Base-by-base conservation (phyloP, 2,329 filamentous ascomycete species). In the Ceratocystis colombiana region DNA sequence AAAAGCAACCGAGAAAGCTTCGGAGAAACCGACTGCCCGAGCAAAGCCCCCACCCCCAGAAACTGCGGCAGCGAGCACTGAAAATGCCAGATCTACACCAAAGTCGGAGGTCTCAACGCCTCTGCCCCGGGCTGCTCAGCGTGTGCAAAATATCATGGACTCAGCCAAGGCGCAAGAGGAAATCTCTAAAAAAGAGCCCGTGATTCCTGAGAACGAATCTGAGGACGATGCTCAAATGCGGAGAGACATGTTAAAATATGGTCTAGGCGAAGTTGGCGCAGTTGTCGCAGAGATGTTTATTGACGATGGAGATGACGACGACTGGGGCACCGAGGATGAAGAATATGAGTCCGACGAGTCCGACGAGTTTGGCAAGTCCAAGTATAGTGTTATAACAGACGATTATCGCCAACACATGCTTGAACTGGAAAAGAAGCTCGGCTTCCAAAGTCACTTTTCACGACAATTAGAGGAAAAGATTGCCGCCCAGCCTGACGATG, bases 261-360 rank as follows among this genome's bases (percentile, higher is more conserved):
- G 89, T 68, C 81, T 96, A 75, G 87, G 88, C 57, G 93, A 97
- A 74, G 87, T 99, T 67, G 90, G 91, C 3, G 85, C 90, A 46
- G 89, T 99, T 2, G 94, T 99, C 17, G 94, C 94, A 17, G 89
- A 99, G 4, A 94, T 99, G 20, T 84, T 95, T 67, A 83, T 80
- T 28, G 78, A 79, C 12, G 37, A 53, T 28, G 80, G 79, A 1
- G 80, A 84, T 12, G 48, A 50, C n/a, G 78, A 79, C 64, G 79
- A 80, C n/a, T 76, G 79, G 50, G 77, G 80, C 12, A 79, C 83
- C 20, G 79, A 83, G 48, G 77, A 41, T 5, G 37, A 78, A 1
- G 77, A 82, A 2, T 79, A 82, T 6, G 79, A 81, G 53, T 70
- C 70, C 0, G 79, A 79, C 1, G 84, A 87, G 10, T 87, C 94